phyloP scores from a whole-genome alignment of 148 eudicot species.

The Chenopodium berlandieri region DNA sequence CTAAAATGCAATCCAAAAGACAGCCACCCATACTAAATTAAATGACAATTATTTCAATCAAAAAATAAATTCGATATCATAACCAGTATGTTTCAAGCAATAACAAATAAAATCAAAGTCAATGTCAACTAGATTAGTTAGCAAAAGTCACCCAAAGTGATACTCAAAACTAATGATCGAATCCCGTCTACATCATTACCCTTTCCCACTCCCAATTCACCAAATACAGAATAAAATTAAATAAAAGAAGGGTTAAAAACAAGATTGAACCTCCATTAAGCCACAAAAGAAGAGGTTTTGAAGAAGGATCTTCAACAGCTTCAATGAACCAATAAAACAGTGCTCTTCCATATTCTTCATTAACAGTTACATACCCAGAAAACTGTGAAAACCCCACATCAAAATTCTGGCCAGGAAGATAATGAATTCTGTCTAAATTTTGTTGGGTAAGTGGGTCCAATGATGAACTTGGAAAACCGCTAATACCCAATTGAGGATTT shows the following conservation, averaged over 20 bases:
- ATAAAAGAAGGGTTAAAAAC: not conserved
- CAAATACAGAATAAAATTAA: not conserved
- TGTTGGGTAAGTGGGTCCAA: constrained; percentile 45
- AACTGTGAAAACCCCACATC: constrained; percentile 66
- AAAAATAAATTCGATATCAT: not conserved
- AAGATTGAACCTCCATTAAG: constrained; percentile 75
- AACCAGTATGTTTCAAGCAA: not conserved
- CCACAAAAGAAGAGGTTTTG: constrained; percentile 88
- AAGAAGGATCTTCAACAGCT: constrained; percentile 63
- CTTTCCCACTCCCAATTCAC: too few species aligned
- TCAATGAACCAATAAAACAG: constrained; percentile 87
- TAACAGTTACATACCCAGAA: constrained; percentile 75
- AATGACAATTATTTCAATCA: not conserved
- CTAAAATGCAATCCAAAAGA: not conserved
- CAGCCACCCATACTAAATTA: not conserved
- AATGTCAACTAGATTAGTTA: too few species aligned
- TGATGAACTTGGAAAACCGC: constrained; percentile 20
- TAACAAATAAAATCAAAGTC: not conserved
- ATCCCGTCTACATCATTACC: too few species aligned
- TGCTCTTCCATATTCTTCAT: constrained; percentile 67
- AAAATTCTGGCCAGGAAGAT: constrained; percentile 72
- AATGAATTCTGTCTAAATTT: constrained; percentile 38
- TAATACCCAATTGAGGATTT: constrained; percentile 24
- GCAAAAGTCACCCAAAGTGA: too few species aligned
- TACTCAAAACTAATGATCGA: too few species aligned